phyloP scores from a whole-genome alignment of 352 stramenopile genomes.

The Phytophthora agathidicida region DNA sequence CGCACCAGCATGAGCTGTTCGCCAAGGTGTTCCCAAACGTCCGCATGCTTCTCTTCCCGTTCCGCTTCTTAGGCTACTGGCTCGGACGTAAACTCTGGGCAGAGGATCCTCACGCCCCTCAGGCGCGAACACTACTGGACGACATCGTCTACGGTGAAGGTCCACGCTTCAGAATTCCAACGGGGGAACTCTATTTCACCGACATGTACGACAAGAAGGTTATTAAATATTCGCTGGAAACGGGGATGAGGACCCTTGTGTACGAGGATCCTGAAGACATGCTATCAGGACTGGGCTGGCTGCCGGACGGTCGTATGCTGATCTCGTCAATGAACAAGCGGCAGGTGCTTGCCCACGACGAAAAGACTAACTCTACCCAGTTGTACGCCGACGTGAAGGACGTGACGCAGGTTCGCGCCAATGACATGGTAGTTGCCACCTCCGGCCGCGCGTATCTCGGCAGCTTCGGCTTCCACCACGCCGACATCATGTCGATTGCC shows the following conservation, averaged over 20 bases:
- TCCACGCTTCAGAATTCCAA: constrained; percentile 56
- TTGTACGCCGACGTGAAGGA: constrained; percentile 58
- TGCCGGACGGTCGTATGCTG: constrained; percentile 64
- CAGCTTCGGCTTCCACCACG: constrained; percentile 70
- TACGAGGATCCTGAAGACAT: constrained; percentile 55
- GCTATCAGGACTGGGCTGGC: constrained; percentile 65
- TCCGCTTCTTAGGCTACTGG: constrained; percentile 43
- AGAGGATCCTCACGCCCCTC: constrained; percentile 13
- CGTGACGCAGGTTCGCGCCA: constrained; percentile 56
- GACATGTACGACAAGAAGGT: constrained; percentile 73
- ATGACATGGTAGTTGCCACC: constrained; percentile 67
- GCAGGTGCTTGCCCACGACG: constrained; percentile 50
- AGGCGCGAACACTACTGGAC: constrained; percentile 29
- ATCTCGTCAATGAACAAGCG: constrained; percentile 62
- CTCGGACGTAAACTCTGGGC: constrained; percentile 32
- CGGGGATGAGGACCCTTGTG: constrained; percentile 41
- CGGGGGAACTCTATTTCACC: constrained; percentile 66
- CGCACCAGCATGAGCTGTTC: constrained; percentile 30
- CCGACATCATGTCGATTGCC: constrained; percentile 31
- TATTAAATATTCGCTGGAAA: constrained; percentile 58
- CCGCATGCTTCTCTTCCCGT: constrained; percentile 36
- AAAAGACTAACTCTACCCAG: constrained; percentile 29
- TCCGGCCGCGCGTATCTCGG: constrained; percentile 56
- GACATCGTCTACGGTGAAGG: constrained; percentile 59
- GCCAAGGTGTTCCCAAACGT: constrained; percentile 36